These are phyloP conservation scores for Diplodia sapinea DNA, from an alignment of 2,329 filamentous ascomycete genomes.

Conservation along the genomic window DNA sequence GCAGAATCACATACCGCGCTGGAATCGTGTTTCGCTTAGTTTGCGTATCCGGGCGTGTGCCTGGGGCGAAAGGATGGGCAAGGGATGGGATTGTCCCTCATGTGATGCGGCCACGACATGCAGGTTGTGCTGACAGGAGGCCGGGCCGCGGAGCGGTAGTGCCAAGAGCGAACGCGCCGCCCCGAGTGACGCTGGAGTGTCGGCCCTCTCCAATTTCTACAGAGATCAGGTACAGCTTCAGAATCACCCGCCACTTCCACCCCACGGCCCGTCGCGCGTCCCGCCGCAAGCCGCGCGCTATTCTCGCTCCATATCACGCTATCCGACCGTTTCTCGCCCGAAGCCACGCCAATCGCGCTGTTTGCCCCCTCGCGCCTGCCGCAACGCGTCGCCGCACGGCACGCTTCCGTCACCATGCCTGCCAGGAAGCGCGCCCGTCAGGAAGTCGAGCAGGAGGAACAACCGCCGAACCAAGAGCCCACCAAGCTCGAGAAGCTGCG, in stretches of 20 bases:
- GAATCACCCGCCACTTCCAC: slow-evolving; percentile 11
- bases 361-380: slow-evolving; percentile 24
- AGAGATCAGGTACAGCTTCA: slow-evolving; percentile 25
- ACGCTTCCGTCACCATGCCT: slow-evolving; percentile 42
- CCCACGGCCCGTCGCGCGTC: not conserved
- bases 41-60: not conserved
- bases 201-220: slow-evolving; percentile 27
- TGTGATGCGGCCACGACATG: not conserved
- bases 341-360: slow-evolving; percentile 12
- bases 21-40: not conserved
- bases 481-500: slow-evolving; percentile 69
- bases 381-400: slow-evolving; percentile 44
- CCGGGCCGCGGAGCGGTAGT: not conserved
- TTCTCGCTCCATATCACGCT: not conserved
- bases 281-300: not conserved
- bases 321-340: not conserved
- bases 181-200: slow-evolving; percentile 19
- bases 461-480: slow-evolving; percentile 39
- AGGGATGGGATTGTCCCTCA: not conserved
- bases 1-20: not conserved
- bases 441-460: slow-evolving; percentile 59
- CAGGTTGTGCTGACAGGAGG: not conserved
- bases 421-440: slow-evolving; percentile 52
- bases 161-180: slow-evolving; percentile 9
- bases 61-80: not conserved